Conservation (phyloP, 2,329 filamentous ascomycete genomes). For the Pseudogymnoascus sp. region DNA sequence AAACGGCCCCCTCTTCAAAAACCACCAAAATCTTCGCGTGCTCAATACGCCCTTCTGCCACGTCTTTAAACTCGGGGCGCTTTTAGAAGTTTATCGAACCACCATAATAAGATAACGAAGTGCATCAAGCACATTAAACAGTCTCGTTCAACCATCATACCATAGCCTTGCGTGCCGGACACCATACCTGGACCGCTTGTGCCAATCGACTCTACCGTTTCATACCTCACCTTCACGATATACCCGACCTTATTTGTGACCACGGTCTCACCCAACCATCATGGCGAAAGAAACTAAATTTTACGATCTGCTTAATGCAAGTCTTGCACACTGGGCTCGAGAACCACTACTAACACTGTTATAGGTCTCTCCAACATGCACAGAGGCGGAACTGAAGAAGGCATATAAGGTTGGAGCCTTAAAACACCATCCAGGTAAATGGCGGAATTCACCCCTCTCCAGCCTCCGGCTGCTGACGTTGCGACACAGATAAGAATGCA, state of each 20-base stretch:
- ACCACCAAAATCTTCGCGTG: background rate
- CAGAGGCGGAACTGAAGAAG: conserved; percentile 83
- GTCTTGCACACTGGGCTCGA: conserved; percentile 26
- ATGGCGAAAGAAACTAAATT: conserved; percentile 76
- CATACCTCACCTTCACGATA: background rate
- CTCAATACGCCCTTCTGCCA: background rate
- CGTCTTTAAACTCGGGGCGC: background rate
- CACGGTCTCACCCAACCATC: conserved; percentile 27
- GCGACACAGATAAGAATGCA: conserved; percentile 76
- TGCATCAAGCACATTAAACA: conserved; percentile 1
- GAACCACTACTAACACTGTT: conserved; percentile 22
- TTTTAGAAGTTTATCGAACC: background rate
- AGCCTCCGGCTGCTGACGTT: conserved; percentile 15
- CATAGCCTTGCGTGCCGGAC: conserved; percentile 1
- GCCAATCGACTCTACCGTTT: background rate
- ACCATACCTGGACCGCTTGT: background rate
- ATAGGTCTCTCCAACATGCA: conserved; percentile 69
- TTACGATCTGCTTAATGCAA: conserved; percentile 72
- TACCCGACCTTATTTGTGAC: conserved; percentile 1
- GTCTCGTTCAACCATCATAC: background rate
- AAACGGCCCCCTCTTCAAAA: background rate
- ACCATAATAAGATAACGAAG: background rate
- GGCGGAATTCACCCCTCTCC: conserved; percentile 14
- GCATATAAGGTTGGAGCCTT: conserved; percentile 78
- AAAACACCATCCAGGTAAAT: conserved; percentile 74